phyloP scores from a whole-genome alignment of 768 basidiomycete species.

The Boletellus emodensis region DNA sequence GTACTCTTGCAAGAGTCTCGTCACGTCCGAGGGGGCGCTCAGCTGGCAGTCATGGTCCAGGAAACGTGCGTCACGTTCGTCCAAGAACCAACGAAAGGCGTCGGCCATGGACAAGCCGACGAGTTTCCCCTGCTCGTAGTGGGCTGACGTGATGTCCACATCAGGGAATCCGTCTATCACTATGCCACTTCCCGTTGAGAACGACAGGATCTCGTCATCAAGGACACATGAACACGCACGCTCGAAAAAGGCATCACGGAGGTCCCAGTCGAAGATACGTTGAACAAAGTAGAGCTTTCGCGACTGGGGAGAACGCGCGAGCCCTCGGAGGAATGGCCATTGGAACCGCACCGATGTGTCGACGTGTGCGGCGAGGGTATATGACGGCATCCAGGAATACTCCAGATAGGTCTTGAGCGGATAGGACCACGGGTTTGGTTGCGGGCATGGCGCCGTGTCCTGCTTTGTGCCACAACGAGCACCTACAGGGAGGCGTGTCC shows the following conservation, averaged over 20 bases:
- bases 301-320: slow-evolving; percentile 1
- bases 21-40: slow-evolving; percentile 3
- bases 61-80: not conserved
- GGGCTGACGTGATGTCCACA: not conserved
- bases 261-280: slow-evolving; percentile 1
- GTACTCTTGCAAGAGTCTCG: slow-evolving; percentile 1
- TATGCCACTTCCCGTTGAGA: not conserved
- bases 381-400: slow-evolving; percentile 11
- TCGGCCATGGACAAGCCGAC: slow-evolving; percentile 2
- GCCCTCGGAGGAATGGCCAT: slow-evolving; percentile 5
- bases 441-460: not conserved
- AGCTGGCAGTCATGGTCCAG: not conserved
- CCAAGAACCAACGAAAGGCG: not conserved
- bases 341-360: not conserved
- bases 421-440: not conserved
- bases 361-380: slow-evolving; percentile 2
- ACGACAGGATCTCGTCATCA: not conserved
- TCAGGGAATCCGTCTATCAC: not conserved
- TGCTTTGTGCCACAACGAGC: no score
- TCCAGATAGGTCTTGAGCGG: slow-evolving; percentile 6
- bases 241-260: not conserved
- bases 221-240: not conserved
- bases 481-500: no score
- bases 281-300: slow-evolving; percentile 1
- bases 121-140: not conserved